Evolutionary conservation across 2,329 filamentous ascomycete genomes (phyloP).

Genomic region (Colletotrichum noveboracense): DNA sequence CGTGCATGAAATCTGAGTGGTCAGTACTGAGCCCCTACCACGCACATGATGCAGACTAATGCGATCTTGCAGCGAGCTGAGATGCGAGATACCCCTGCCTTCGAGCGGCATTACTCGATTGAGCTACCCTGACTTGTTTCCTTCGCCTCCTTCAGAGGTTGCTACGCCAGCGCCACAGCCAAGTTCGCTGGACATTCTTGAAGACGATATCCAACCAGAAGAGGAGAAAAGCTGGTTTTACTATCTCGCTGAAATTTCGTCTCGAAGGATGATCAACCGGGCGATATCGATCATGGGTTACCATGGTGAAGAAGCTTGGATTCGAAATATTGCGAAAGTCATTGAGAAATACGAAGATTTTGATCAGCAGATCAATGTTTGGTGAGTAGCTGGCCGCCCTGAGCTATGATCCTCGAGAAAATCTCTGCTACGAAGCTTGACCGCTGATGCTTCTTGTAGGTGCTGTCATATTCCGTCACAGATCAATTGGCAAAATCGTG

Average conservation of each 20-base stretch:
- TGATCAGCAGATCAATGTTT: conserved; percentile 27
- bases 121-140: conserved; percentile 33
- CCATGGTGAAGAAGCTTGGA: conserved; percentile 26
- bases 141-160: conserved; percentile 28
- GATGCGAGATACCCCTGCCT: conserved; percentile 21
- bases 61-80: neutral
- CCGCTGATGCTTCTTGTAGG: neutral
- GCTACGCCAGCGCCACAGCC: neutral
- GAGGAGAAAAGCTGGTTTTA: conserved; percentile 33
- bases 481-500: conserved; percentile 15
- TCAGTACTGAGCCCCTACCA: neutral
- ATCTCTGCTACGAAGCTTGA: neutral
- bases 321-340: conserved; percentile 21
- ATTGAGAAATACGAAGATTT: conserved; percentile 25
- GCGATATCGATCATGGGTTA: neutral
- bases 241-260: conserved; percentile 33
- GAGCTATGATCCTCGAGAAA: neutral
- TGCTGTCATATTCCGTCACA: conserved; percentile 23
- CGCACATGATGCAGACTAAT: neutral
- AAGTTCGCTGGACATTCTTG: neutral
- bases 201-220: conserved; percentile 23
- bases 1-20: conserved; percentile 37
- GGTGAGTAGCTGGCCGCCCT: conserved; percentile 6
- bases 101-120: conserved; percentile 22
- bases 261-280: conserved; percentile 27